phyloP scores from a whole-genome alignment of 805 yeast species.

The Candida loeiensis region DNA sequence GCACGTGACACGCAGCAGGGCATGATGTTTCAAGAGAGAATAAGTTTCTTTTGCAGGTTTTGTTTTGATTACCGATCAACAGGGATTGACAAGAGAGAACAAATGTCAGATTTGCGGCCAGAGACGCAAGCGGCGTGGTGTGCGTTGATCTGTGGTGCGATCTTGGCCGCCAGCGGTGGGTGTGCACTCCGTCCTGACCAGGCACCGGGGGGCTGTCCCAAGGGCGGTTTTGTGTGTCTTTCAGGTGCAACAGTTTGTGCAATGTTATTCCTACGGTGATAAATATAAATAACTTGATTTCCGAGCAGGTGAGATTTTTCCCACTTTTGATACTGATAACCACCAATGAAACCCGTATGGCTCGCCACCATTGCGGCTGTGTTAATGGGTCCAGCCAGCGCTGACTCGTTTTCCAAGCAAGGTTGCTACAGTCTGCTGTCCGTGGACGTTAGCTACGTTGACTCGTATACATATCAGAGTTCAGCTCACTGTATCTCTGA shows the following conservation, averaged over 20 bases:
- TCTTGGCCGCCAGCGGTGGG: no score
- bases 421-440: constrained; percentile 22
- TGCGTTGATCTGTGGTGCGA: no score
- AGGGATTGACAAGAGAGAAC: not conserved
- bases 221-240: constrained; percentile 1
- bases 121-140: no score
- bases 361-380: constrained; percentile 3
- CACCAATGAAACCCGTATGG: constrained; percentile 7
- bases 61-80: not conserved
- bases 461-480: constrained; percentile 56
- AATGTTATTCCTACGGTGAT: not conserved
- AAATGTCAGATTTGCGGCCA: not conserved
- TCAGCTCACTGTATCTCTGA: constrained; percentile 50
- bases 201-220: no score
- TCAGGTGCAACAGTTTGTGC: not conserved
- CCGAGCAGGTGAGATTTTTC: not conserved
- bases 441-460: constrained; percentile 19
- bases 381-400: constrained; percentile 4
- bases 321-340: not conserved
- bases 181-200: no score
- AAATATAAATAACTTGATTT: constrained; percentile 1
- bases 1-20: not conserved
- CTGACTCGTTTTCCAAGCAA: constrained; percentile 10
- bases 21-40: not conserved
- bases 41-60: constrained; percentile 1